A percentile compares a stretch with the other conserved stretches of the same genome.
phyloP scores from a whole-genome alignment of 1,139 yeast species.

The Debaryomyces sp. region DNA sequence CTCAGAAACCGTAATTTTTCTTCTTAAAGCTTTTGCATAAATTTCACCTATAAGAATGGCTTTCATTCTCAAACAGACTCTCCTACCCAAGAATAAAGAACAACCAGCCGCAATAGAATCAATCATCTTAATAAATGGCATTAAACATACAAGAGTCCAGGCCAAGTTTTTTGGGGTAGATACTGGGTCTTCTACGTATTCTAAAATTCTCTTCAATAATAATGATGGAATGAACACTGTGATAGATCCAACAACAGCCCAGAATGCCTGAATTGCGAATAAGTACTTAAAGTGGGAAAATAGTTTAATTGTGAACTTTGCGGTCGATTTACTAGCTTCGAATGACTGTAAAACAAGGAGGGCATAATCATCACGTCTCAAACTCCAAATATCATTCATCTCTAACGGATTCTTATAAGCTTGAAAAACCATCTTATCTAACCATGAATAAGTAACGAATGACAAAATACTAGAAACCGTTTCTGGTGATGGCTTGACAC shows the following conservation, averaged over 20 bases:
- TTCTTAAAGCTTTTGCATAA: constrained; percentile 88
- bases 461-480: constrained; percentile 62
- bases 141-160: constrained; percentile 83
- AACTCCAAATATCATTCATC: constrained; percentile 80
- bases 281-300: constrained; percentile 63
- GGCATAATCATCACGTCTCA: constrained; percentile 80
- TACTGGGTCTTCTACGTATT: constrained; percentile 77
- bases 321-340: constrained; percentile 47
- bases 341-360: constrained; percentile 65
- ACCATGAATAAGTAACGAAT: constrained; percentile 74
- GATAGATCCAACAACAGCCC: constrained; percentile 70
- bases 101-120: constrained; percentile 73
- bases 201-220: constrained; percentile 74
- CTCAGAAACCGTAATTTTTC: constrained; percentile 61
- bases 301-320: constrained; percentile 59
- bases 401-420: constrained; percentile 63
- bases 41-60: constrained; percentile 90
- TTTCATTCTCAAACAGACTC: constrained; percentile 88
- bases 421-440: constrained; percentile 66
- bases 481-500: constrained; percentile 77
- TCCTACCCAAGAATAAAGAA: constrained; percentile 85
- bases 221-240: constrained; percentile 78
- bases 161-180: constrained; percentile 69
- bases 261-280: constrained; percentile 65
- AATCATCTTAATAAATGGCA: constrained; percentile 66